Conservation (phyloP, 2,329 filamentous ascomycete genomes). For the Calonectria henricotiae region DNA sequence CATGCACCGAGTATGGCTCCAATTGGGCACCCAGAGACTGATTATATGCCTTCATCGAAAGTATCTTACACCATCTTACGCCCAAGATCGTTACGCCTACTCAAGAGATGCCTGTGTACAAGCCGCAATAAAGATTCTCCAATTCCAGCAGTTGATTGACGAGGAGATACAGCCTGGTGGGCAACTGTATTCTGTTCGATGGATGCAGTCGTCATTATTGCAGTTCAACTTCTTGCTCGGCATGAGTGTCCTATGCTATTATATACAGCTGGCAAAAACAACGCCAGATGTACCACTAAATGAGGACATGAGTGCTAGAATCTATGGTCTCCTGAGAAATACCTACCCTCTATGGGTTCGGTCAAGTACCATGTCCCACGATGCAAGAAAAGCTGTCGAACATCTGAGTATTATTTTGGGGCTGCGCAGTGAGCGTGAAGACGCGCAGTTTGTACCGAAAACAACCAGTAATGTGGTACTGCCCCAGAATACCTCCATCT, state of each 20-base stretch:
- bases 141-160: constrained; percentile 22
- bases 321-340: neutral
- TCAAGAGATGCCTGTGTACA: constrained; percentile 21
- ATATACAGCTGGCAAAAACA: neutral
- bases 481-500: neutral
- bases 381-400: constrained; percentile 5
- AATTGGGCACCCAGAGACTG: constrained; percentile 61
- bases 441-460: no score
- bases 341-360: neutral
- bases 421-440: neutral
- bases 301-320: neutral
- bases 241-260: constrained; percentile 32
- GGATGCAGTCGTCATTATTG: constrained; percentile 16
- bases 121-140: constrained; percentile 16
- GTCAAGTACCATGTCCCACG: neutral
- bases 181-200: constrained; percentile 18
- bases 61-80: constrained; percentile 14
- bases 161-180: constrained; percentile 23
- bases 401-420: neutral
- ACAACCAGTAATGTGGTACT: neutral
- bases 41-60: constrained; percentile 64
- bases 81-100: neutral
- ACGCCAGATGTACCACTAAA: neutral
- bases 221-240: constrained; percentile 26
- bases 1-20: constrained; percentile 61